Conservation (phyloP, 352 stramenopile genomes). For the Phytophthora pini region DNA sequence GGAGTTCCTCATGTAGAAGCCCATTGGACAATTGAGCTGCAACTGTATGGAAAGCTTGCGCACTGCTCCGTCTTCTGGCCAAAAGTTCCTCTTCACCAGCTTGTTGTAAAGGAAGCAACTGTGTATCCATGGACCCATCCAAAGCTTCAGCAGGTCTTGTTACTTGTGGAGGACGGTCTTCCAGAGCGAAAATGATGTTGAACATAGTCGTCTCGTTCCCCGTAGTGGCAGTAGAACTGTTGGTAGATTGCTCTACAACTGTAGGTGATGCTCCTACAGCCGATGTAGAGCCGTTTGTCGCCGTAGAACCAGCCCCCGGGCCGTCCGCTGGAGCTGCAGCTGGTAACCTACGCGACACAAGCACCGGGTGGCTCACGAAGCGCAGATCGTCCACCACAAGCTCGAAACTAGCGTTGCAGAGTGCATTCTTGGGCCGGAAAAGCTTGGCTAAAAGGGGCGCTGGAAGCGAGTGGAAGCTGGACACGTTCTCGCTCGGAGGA, state of each 20-base stretch:
- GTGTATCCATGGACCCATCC: slow-evolving; percentile 17
- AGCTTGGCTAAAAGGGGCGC: slow-evolving; percentile 84
- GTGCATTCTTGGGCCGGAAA: slow-evolving; percentile 88
- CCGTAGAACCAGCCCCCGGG: slow-evolving; percentile 2
- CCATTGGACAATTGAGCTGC: slow-evolving; percentile 82
- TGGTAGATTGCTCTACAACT: slow-evolving; percentile 28
- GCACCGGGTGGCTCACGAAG: slow-evolving; percentile 87
- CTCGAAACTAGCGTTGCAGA: slow-evolving; percentile 90
- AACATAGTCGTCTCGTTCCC: slow-evolving; percentile 88
- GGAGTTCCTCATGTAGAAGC: slow-evolving; percentile 83
- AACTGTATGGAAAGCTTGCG: slow-evolving; percentile 68
- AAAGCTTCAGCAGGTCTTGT: slow-evolving; percentile 5
- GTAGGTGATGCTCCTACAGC: slow-evolving; percentile 10
- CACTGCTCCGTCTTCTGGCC: slow-evolving; percentile 42
- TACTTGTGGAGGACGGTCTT: slow-evolving; percentile 46
- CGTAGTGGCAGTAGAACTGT: slow-evolving; percentile 4
- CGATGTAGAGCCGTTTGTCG: slow-evolving; percentile 12
- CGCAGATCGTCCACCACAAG: slow-evolving; percentile 87
- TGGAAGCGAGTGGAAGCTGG: slow-evolving; percentile 81
- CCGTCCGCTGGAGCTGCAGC: slow-evolving; percentile 22
- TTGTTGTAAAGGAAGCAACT: slow-evolving; percentile 29
- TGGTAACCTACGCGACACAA: slow-evolving; percentile 55
- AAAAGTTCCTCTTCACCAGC: slow-evolving; percentile 41
- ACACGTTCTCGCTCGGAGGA: slow-evolving; percentile 56
- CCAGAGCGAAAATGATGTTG: slow-evolving; percentile 88